These are phyloP conservation scores for Boletus vermiculosoides DNA, from an alignment of 768 basidiomycete species.

Conservation along the genomic window DNA sequence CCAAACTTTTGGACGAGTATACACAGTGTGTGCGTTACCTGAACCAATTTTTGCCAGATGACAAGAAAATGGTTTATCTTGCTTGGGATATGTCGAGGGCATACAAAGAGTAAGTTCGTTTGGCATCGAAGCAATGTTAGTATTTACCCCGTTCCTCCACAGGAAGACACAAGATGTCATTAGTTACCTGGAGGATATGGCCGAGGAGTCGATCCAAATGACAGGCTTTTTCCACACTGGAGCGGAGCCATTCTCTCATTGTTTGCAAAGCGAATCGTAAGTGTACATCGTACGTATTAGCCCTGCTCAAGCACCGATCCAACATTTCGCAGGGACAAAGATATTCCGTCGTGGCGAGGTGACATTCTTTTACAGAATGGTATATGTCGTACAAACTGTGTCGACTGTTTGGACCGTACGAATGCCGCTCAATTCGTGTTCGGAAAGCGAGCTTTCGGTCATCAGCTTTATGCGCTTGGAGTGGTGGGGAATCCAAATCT, in stretches of 20 bases:
- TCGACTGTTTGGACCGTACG: slow-evolving; percentile 95
- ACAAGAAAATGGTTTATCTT: slow-evolving; percentile 85
- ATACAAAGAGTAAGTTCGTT: slow-evolving; percentile 76
- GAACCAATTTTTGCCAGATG: slow-evolving; percentile 90
- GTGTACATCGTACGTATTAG: slow-evolving; percentile 1
- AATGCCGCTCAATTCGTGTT: slow-evolving; percentile 98
- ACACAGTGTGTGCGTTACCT: slow-evolving; percentile 89
- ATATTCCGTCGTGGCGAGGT: slow-evolving; percentile 48
- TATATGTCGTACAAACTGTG: slow-evolving; percentile 91
- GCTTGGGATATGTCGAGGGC: slow-evolving; percentile 97
- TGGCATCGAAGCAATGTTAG: background rate
- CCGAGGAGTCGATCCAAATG: slow-evolving; percentile 87
- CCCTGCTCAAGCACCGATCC: background rate
- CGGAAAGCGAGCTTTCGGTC: slow-evolving; percentile 90
- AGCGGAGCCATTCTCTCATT: slow-evolving; percentile 77
- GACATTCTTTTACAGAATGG: slow-evolving; percentile 86
- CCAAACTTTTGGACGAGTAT: slow-evolving; percentile 87
- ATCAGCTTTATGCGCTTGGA: slow-evolving; percentile 93
- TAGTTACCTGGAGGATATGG: slow-evolving; percentile 90
- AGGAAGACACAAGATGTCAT: slow-evolving; percentile 97
- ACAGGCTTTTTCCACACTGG: slow-evolving; percentile 97
- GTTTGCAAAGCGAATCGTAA: slow-evolving; percentile 44
- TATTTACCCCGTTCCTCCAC: background rate
- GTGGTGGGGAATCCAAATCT: slow-evolving; percentile 83
- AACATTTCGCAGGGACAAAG: slow-evolving; percentile 28